phyloP scores from a whole-genome alignment of 257 asterid species.

The Primulina huaijiensis region DNA sequence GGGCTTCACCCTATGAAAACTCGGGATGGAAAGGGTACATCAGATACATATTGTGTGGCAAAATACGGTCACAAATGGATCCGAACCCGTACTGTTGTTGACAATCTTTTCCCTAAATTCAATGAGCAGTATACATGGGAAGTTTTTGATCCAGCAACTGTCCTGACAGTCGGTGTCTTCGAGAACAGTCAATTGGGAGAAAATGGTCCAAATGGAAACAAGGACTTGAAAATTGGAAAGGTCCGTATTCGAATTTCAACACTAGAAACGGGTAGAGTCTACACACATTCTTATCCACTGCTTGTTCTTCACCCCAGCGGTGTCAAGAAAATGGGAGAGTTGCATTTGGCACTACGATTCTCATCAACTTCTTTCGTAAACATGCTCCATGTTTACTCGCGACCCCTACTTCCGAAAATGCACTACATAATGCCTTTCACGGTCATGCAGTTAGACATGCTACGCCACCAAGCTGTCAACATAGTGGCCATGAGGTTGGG shows the following conservation, averaged over 20 bases:
- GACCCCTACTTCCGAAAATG: constrained; percentile 78
- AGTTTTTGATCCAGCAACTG: constrained; percentile 88
- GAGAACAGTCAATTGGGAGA: constrained; percentile 73
- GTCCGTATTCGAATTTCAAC: constrained; percentile 85
- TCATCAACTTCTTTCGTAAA: constrained; percentile 69
- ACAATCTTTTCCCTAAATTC: constrained; percentile 71
- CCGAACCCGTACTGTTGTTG: constrained; percentile 77
- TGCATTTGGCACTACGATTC: constrained; percentile 78
- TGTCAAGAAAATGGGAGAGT: constrained; percentile 88
- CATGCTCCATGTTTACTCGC: constrained; percentile 68
- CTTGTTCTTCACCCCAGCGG: constrained; percentile 81
- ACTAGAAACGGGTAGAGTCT: constrained; percentile 76
- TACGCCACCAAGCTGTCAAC: constrained; percentile 81
- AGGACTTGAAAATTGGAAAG: constrained; percentile 78
- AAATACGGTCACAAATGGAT: constrained; percentile 90
- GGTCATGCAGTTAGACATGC: constrained; percentile 78
- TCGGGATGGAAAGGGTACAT: constrained; percentile 72
- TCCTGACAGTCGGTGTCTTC: constrained; percentile 81
- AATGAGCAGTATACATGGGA: constrained; percentile 92
- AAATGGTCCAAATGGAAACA: constrained; percentile 44
- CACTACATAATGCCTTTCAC: constrained; percentile 81
- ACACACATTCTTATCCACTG: constrained; percentile 82
- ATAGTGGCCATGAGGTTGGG: constrained; percentile 74
- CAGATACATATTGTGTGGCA: constrained; percentile 88
- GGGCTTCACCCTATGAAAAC: constrained; percentile 91